Percentiles rank a stretch among this genome's conserved stretches.
phyloP scores from a whole-genome alignment of 2,329 filamentous ascomycete genomes.

The Hirsutella thompsonii region DNA sequence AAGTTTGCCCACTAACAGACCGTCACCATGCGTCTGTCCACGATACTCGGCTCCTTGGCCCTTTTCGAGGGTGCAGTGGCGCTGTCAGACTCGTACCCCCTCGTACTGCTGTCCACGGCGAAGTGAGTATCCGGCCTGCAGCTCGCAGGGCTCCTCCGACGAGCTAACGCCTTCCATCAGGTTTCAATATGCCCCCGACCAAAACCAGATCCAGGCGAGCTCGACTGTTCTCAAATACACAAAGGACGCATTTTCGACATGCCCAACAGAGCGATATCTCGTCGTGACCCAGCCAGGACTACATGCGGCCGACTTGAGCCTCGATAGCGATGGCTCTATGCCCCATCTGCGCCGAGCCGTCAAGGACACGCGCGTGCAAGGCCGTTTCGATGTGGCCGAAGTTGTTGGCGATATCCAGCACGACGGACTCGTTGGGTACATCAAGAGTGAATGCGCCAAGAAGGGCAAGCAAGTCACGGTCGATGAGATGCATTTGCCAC shows the following conservation, averaged over 20 bases:
- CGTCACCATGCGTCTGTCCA: slow-evolving; percentile 39
- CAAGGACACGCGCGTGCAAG: slow-evolving; percentile 19
- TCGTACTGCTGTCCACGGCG: slow-evolving; percentile 75
- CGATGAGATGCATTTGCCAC: slow-evolving; percentile 25
- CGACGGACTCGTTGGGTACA: slow-evolving; percentile 26
- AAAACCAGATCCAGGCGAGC: slow-evolving; percentile 36
- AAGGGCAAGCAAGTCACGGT: slow-evolving; percentile 24
- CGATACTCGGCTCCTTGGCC: slow-evolving; percentile 36
- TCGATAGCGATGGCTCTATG: slow-evolving; percentile 34
- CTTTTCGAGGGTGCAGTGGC: slow-evolving; percentile 50
- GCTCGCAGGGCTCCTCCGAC: slow-evolving; percentile 1
- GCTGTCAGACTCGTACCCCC: slow-evolving; percentile 79
- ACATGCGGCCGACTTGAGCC: slow-evolving; percentile 53
- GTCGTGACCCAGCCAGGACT: slow-evolving; percentile 67
- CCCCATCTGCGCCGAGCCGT: slow-evolving; percentile 35
- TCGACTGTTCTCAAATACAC: slow-evolving; percentile 27
- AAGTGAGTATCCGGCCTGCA: slow-evolving; percentile 42
- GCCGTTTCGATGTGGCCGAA: slow-evolving; percentile 39
- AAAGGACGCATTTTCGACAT: slow-evolving; percentile 44
- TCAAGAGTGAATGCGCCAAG: slow-evolving; percentile 31
- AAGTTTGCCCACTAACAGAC: neutral
- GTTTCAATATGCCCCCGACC: slow-evolving; percentile 19
- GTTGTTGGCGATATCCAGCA: slow-evolving; percentile 37
- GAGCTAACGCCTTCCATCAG: slow-evolving; percentile 8
- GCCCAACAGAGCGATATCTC: slow-evolving; percentile 65